Conservation (phyloP, 768 basidiomycete genomes). For the Lactifluus hygrophoroides region DNA sequence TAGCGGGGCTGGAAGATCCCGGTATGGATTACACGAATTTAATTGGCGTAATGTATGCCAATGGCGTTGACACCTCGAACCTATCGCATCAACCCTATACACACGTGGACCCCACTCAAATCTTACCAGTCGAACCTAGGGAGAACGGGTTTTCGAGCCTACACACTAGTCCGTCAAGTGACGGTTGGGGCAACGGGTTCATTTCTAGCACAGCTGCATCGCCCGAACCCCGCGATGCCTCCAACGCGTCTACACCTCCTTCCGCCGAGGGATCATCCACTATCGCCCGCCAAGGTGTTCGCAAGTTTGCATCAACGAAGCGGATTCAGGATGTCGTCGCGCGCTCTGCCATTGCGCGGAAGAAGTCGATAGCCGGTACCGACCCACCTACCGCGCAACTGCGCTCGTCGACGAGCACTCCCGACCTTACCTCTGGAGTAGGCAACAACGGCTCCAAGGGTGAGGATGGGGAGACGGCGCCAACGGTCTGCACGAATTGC, state of each 20-base stretch:
- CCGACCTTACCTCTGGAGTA: constrained; percentile 40
- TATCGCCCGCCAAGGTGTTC: constrained; percentile 28
- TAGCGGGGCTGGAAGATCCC: constrained; percentile 46
- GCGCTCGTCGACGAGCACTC: constrained; percentile 58
- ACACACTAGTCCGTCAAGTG: constrained; percentile 75
- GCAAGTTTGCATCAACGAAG: constrained; percentile 62
- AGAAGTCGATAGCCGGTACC: constrained; percentile 33
- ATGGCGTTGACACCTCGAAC: constrained; percentile 35
- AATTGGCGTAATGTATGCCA: constrained; percentile 56
- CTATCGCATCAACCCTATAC: constrained; percentile 45
- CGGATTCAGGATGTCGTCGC: constrained; percentile 42
- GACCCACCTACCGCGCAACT: constrained; percentile 24
- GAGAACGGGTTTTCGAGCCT: constrained; percentile 40
- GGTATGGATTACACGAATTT: constrained; percentile 56
- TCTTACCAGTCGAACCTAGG: constrained; percentile 41
- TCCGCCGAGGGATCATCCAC: constrained; percentile 44
- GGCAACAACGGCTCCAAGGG: constrained; percentile 31
- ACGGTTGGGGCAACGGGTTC: constrained; percentile 60
- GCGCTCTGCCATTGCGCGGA: constrained; percentile 32
- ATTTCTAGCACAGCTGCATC: constrained; percentile 61
- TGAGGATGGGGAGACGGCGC: constrained; percentile 63
- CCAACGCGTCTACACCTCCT: constrained; percentile 67
- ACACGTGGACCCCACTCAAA: constrained; percentile 90
- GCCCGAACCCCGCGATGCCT: constrained; percentile 64
- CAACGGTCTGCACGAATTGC: constrained; percentile 89